A percentile compares a stretch with the other conserved stretches of the same genome.
phyloP scores from a whole-genome alignment of 1,284 basidiomycete species.

The Rhodotorula mucilaginosa region DNA sequence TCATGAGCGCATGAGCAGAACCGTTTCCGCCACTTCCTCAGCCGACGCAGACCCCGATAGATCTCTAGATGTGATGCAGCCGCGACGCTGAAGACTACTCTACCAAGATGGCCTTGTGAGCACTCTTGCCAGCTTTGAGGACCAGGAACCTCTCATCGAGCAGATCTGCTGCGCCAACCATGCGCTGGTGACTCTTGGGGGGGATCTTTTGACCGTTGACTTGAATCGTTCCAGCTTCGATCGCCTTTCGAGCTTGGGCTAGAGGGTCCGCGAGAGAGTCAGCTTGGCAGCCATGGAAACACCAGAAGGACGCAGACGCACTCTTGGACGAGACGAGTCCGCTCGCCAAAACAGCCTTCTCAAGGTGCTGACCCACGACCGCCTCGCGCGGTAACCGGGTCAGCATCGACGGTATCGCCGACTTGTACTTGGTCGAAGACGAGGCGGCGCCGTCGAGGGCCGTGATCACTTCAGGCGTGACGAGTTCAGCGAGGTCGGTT shows the following conservation, averaged over 20 bases:
- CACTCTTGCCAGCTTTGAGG: slow-evolving; percentile 71
- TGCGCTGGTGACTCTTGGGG: slow-evolving; percentile 40
- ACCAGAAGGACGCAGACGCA: no score
- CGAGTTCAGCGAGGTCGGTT: slow-evolving; percentile 54
- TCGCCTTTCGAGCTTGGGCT: no score
- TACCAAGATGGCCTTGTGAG: slow-evolving; percentile 50
- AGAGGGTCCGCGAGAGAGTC: no score
- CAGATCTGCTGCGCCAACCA: slow-evolving; percentile 56
- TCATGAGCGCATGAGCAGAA: no score
- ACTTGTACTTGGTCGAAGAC: slow-evolving; percentile 52
- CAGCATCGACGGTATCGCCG: slow-evolving; percentile 57
- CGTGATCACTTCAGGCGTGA: slow-evolving; percentile 53
- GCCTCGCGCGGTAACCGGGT: slow-evolving; percentile 59
- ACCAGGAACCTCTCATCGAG: slow-evolving; percentile 65
- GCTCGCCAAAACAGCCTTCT: slow-evolving; percentile 25
- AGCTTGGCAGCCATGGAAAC: no score
- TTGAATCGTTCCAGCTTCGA: no score
- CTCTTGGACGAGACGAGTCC: slow-evolving; percentile 33
- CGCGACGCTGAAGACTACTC: slow-evolving; percentile 14
- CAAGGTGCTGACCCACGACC: slow-evolving; percentile 49
- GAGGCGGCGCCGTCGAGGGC: slow-evolving; percentile 62
- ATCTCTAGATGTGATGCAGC: no score
- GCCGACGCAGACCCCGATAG: no score
- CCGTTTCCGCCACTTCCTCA: no score
- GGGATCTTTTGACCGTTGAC: no score